A percentile compares a stretch with the other conserved stretches of the same genome.
Evolutionary conservation across 768 basidiomycete genomes (phyloP).

Genomic region (Trichaptum fuscoviolaceum): DNA sequence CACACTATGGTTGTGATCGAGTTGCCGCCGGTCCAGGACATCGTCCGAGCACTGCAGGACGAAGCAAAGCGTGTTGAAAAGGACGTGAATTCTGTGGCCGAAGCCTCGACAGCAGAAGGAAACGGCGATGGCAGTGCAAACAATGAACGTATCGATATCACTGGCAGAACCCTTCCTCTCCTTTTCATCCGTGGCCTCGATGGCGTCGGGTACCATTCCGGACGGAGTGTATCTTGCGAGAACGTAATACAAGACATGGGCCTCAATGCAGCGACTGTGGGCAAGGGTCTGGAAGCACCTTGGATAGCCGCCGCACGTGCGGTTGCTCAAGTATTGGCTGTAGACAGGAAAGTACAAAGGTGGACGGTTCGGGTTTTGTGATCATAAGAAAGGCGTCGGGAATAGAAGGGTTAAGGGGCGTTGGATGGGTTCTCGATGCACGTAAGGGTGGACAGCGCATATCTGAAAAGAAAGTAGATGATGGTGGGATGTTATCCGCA

Average conservation of each 20-base stretch:
- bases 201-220: slow-evolving; percentile 88
- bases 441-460: no score
- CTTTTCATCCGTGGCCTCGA: slow-evolving; percentile 78
- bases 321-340: slow-evolving; percentile 35
- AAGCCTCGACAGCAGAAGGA: slow-evolving; percentile 18
- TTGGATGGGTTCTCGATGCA: no score
- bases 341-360: slow-evolving; percentile 62
- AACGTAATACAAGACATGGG: slow-evolving; percentile 71
- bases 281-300: slow-evolving; percentile 37
- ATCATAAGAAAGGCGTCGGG: slow-evolving; percentile 12
- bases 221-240: slow-evolving; percentile 77
- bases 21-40: slow-evolving; percentile 70
- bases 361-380: slow-evolving; percentile 82
- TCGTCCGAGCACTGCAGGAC: slow-evolving; percentile 75
- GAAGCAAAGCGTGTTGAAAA: slow-evolving; percentile 26
- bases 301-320: slow-evolving; percentile 59
- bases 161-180: slow-evolving; percentile 68
- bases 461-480: no score
- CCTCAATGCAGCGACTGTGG: slow-evolving; percentile 40
- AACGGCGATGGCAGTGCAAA: slow-evolving; percentile 15
- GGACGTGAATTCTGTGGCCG: neutral
- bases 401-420: no score
- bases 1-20: slow-evolving; percentile 85
- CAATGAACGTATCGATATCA: slow-evolving; percentile 31
- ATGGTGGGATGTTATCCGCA: no score